Evolutionary conservation across 345 rosid species (phyloP), one percentile per base, ranked within the genome.

Genomic region (Gynandropsis gynandra): DNA sequence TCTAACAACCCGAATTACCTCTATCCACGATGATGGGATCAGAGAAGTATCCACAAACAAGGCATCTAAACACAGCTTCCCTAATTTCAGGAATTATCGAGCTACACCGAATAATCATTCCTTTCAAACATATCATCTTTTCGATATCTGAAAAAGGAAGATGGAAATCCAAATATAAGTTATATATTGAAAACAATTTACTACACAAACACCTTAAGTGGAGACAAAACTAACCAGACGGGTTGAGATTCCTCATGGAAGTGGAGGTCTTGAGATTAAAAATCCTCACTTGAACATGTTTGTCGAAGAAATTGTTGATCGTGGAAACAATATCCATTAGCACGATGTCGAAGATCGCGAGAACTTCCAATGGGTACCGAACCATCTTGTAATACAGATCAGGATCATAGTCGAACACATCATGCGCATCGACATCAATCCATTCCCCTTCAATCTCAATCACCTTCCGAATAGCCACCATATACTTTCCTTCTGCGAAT

Each of bases 111-210:
- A 92, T 92, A 11, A 92, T 69, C 97, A 92, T 87, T 52, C 98
- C 98, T 64, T 87, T 87, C 70, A 92, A 56, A 1, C 90, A 87
- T 13, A 87, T 82, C 95, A 87, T 87, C 95, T 87, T 92, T 82
- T 85, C 97, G 24, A 92, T 82, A 74, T 92, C 98, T 87, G 60
- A 46, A 39, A 49, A 73, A 50, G 9, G 53, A 55, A 63, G 8
- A 43, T 10, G 50, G 29, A 54, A 38, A 55, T 57, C 8, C 29
- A 56, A 48, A 37, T 42, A 64, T 62, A 16, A 58, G 18, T 42
- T 29, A 27, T 24, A 42, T 9, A 16, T 50, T 16, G 17, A 66
- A 64, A 38, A 48, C 4, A 7, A 58, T 21, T 32, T 10, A 17
- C 8, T 7, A 18, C 12, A 42, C n/a, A 7, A 21, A 21, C 0